Evolutionary conservation across 768 basidiomycete species (phyloP), one percentile per base, ranked within the genome.

Genomic region (Naganishia onofrii): DNA sequence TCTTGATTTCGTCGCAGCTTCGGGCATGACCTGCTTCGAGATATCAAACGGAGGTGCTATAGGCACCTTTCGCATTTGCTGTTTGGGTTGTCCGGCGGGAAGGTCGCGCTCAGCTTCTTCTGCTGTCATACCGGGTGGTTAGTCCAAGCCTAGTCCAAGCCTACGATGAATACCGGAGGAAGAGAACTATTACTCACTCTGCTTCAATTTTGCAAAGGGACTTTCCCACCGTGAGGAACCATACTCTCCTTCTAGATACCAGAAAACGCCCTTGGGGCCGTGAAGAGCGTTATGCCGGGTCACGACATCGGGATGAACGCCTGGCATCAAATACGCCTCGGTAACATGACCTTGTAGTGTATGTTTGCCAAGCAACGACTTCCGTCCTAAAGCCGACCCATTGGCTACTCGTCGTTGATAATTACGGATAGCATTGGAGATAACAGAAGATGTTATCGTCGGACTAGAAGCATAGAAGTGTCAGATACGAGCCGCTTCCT

Each of bases 211-310:
- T 9, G 36, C 36, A 44, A 63, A 63, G 6, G 60, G 60, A 19
- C 60, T 63, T 29, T 63, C 42, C 60, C 60, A 63, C 10, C 26
- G 38, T 6, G 17, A 36, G 3, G 60, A 63, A 34, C 60, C 60
- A 29, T 63, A 63, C 23, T 42, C 6, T 12, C 60, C 60, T 42
- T 63, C 60, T 26, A 63, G 60, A 44, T 63, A 63, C 60, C 60
- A 63, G 13, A 63, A 42, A n/a, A 42, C 36, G 19, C 60, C 60
- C 26, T 34, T 63, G 21, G 60, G 42, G 9, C 38, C 38, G 9
- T 13, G 46, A n/a, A 19, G 5, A 21, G 57, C 12, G 7, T 12
- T 44, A 23, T 4, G n/a, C 23, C 17, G 46, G 23, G 21, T 19
- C 60, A 44, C 9, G 15, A 17, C 23, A n/a, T 29, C 42, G 3